phyloP scores from a whole-genome alignment of 2,329 filamentous ascomycete species.

The Orbilia oligospora region DNA sequence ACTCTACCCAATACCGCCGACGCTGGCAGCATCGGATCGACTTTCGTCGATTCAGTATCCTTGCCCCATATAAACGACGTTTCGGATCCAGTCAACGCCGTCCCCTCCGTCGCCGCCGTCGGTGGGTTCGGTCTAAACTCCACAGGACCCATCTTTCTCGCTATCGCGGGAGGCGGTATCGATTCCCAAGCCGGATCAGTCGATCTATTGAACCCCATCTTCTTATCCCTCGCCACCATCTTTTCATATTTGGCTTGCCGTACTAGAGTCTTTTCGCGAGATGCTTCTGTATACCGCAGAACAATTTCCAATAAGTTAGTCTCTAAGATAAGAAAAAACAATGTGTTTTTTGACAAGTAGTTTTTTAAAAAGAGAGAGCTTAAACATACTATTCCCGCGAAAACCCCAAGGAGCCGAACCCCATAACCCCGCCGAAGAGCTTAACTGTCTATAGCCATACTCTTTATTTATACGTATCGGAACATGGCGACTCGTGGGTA shows the following conservation, averaged over 20 bases:
- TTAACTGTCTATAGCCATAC: slow-evolving; percentile 4
- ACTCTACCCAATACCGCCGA: slow-evolving; percentile 3
- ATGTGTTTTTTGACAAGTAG: too few relatives aligned
- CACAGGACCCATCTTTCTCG: not conserved
- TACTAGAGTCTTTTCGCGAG: not conserved
- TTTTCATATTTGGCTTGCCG: too few relatives aligned
- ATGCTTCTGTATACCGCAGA: not conserved
- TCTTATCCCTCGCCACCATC: not conserved
- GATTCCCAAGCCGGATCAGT: not conserved
- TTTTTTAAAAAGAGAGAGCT: not conserved
- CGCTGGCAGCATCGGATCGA: not conserved
- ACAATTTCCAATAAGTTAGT: not conserved
- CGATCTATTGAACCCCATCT: not conserved
- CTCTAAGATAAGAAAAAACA: not conserved
- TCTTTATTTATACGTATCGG: not conserved
- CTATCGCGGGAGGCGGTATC: not conserved
- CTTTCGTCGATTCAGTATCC: not conserved
- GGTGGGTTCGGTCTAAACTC: slow-evolving; percentile 1
- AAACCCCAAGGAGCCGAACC: not conserved
- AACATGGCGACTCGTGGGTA: slow-evolving; percentile 40
- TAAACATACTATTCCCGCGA: slow-evolving; percentile 38
- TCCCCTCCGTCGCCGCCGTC: not conserved
- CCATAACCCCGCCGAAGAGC: not conserved
- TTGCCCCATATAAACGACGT: not conserved
- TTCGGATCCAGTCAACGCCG: slow-evolving; percentile 8